These are phyloP conservation scores for Talaromyces sp. DNA, from an alignment of 2,329 filamentous ascomycete genomes.

Conservation along the genomic window DNA sequence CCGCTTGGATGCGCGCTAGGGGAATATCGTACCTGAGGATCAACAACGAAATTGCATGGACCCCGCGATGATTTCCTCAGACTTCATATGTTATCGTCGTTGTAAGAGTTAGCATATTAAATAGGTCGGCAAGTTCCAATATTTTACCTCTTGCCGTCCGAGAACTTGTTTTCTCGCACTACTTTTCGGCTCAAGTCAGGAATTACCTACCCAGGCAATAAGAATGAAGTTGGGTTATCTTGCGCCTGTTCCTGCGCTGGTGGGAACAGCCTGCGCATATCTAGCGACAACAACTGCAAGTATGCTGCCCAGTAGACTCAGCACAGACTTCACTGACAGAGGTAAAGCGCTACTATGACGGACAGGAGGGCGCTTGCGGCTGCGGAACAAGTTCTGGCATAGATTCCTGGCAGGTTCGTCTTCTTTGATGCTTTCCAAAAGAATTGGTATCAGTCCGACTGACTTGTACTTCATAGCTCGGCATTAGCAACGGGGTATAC, in stretches of 20 bases:
- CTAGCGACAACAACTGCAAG: constrained; percentile 19
- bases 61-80: neutral
- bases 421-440: constrained; percentile 5
- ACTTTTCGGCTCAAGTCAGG: neutral
- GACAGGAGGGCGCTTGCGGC: constrained; percentile 33
- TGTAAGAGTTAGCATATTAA: neutral
- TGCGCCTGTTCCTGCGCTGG: constrained; percentile 6
- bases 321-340: neutral
- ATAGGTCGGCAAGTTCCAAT: neutral
- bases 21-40: constrained; percentile 10
- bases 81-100: neutral
- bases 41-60: neutral
- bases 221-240: constrained; percentile 17
- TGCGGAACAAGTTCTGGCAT: constrained; percentile 29
- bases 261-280: constrained; percentile 10
- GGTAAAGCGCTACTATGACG: constrained; percentile 31
- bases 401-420: constrained; percentile 32
- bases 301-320: neutral
- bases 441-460: neutral
- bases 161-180: neutral
- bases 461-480: constrained; percentile 32
- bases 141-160: neutral
- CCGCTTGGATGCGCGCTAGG: constrained; percentile 7
- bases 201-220: neutral
- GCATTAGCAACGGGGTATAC: constrained; percentile 21